These are phyloP conservation scores for Meredithiella fracta DNA, from an alignment of 2,329 filamentous ascomycete species.

Conservation along the genomic window DNA sequence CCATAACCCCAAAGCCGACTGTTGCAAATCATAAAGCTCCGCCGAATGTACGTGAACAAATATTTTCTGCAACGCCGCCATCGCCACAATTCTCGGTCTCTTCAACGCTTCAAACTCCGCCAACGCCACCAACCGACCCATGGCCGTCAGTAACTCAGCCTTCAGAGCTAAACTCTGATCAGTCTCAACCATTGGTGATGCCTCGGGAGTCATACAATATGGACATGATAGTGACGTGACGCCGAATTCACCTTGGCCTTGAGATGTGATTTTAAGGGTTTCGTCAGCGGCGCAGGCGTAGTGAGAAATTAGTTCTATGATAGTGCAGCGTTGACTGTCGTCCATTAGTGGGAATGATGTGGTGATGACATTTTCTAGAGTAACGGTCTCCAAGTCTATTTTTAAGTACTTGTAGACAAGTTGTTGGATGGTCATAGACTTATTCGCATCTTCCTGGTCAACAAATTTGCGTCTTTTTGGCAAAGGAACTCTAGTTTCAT, in stretches of 20 bases:
- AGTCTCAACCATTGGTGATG: conserved; percentile 8
- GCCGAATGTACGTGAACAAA: conserved; percentile 47
- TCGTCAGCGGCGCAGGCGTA: conserved; percentile 39
- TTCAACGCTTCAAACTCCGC: conserved; percentile 35
- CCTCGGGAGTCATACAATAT: conserved; percentile 10
- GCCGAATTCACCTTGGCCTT: neutral
- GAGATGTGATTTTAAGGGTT: conserved; percentile 22
- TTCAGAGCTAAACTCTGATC: conserved; percentile 8
- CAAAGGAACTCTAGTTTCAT: conserved; percentile 12
- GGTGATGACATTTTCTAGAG: conserved; percentile 19
- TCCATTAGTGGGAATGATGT: conserved; percentile 28
- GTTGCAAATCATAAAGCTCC: conserved; percentile 48
- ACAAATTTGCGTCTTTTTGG: conserved; percentile 20
- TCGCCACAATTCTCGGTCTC: conserved; percentile 50
- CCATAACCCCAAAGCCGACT: conserved; percentile 57
- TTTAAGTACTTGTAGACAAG: conserved; percentile 19
- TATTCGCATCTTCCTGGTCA: conserved; percentile 7
- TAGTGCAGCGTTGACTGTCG: conserved; percentile 33
- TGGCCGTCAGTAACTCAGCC: conserved; percentile 18
- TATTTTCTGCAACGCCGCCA: conserved; percentile 54
- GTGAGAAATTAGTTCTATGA: conserved; percentile 38
- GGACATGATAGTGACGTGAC: conserved; percentile 6
- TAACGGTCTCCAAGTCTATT: conserved; percentile 17
- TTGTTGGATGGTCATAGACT: conserved; percentile 1
- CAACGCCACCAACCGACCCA: conserved; percentile 30